These are phyloP conservation scores for Diospyros kaki DNA, from an alignment of 148 eudicot genomes.

Conservation along the genomic window DNA sequence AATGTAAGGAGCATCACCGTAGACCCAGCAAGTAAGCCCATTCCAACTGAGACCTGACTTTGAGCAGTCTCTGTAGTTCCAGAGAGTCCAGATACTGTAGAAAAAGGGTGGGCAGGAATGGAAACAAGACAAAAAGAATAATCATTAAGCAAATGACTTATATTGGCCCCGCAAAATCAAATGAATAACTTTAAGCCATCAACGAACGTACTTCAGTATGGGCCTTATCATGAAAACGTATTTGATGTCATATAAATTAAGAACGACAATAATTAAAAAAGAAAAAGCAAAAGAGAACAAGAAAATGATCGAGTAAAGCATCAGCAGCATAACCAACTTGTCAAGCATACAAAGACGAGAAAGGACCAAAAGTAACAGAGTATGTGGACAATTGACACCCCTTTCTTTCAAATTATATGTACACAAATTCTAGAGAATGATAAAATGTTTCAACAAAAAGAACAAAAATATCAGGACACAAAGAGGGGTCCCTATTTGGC, in stretches of 20 bases:
- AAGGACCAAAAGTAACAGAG: no score
- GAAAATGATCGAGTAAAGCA: no score
- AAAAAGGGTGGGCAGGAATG: neutral
- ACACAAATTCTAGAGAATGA: no score
- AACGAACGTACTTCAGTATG: neutral
- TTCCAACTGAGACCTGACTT: constrained; percentile 56
- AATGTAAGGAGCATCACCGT: constrained; percentile 53
- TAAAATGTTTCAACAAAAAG: no score
- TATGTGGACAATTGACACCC: no score
- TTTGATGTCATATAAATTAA: neutral
- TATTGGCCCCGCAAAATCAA: neutral
- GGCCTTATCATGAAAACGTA: neutral
- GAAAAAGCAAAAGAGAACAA: no score
- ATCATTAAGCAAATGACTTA: neutral
- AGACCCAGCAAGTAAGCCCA: constrained; percentile 62
- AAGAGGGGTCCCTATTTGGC: no score
- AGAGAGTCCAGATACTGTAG: constrained; percentile 50
- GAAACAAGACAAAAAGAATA: neutral
- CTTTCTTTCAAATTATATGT: no score
- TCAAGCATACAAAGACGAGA: no score
- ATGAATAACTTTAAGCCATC: neutral
- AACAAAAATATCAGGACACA: no score
- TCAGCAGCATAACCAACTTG: no score
- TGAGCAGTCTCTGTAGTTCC: constrained; percentile 53
- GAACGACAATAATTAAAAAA: neutral